A percentile compares a stretch with the other conserved stretches of the same genome.
phyloP scores from a whole-genome alignment of 441 rosid genomes.

The Arabidopsis lyrata region DNA sequence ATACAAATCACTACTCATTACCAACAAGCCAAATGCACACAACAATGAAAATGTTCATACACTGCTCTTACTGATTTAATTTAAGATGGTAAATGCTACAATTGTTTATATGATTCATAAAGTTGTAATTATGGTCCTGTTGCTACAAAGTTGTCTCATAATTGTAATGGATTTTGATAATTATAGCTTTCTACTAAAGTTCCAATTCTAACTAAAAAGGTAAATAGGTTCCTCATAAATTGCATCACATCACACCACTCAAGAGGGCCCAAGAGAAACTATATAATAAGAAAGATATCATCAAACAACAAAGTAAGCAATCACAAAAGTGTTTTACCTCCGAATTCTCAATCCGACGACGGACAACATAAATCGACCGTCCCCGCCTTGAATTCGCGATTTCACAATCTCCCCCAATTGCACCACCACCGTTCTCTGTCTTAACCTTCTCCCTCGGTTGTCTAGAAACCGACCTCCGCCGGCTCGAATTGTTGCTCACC shows the following conservation, averaged over 20 bases:
- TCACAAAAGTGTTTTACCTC: slow-evolving; percentile 58
- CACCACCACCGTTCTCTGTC: slow-evolving; percentile 48
- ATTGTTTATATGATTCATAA: not conserved
- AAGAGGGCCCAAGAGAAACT: slow-evolving; percentile 35
- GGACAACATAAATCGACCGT: slow-evolving; percentile 80
- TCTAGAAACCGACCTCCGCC: slow-evolving; percentile 58
- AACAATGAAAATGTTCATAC: slow-evolving; percentile 10
- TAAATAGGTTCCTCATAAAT: not conserved
- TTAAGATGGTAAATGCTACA: not conserved
- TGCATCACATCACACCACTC: slow-evolving; percentile 25
- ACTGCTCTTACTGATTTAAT: slow-evolving; percentile 3
- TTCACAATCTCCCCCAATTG: slow-evolving; percentile 32
- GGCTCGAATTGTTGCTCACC: slow-evolving; percentile 51
- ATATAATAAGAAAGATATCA: slow-evolving; percentile 1
- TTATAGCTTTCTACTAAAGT: slow-evolving; percentile 26
- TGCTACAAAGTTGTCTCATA: slow-evolving; percentile 26
- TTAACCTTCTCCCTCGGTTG: slow-evolving; percentile 38
- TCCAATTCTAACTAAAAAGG: slow-evolving; percentile 30
- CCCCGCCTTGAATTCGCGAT: slow-evolving; percentile 50
- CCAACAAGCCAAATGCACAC: slow-evolving; percentile 20
- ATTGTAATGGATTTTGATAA: slow-evolving; percentile 21
- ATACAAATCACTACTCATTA: not conserved
- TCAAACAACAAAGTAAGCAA: slow-evolving; percentile 2
- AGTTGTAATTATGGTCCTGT: not conserved
- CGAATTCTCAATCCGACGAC: slow-evolving; percentile 71